Evolutionary conservation across 2,329 filamentous ascomycete genomes (phyloP).

Genomic region (Septoria linicola): DNA sequence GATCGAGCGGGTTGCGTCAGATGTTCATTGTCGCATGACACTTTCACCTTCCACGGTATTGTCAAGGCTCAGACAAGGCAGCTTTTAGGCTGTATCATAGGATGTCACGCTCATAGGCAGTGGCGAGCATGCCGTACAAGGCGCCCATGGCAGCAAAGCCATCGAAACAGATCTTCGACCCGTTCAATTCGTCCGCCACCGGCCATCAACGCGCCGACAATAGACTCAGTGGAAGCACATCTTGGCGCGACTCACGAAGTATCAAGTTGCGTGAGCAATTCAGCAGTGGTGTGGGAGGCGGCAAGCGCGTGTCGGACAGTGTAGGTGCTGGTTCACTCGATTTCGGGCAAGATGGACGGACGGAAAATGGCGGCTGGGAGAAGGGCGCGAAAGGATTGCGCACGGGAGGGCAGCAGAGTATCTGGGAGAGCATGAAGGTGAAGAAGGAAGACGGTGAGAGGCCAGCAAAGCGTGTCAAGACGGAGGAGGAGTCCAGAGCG

Average conservation of each 20-base stretch:
- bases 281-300: conserved; percentile 54
- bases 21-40: conserved; percentile 11
- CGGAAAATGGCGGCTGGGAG: conserved; percentile 55
- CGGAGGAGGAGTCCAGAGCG: conserved; percentile 5
- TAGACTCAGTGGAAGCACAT: conserved; percentile 58
- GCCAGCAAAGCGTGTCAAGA: conserved; percentile 26
- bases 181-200: conserved; percentile 93
- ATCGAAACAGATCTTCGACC: conserved; percentile 39
- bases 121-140: conserved; percentile 24
- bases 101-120: neutral
- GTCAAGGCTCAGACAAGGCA: no score
- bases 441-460: conserved; percentile 25
- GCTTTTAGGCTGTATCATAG: no score
- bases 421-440: conserved; percentile 36
- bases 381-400: conserved; percentile 50
- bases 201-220: conserved; percentile 76
- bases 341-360: conserved; percentile 51
- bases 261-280: conserved; percentile 72
- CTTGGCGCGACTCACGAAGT: conserved; percentile 70
- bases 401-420: conserved; percentile 47
- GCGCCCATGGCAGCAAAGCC: conserved; percentile 32
- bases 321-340: conserved; percentile 64
- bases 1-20: neutral
- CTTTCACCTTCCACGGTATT: no score
- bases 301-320: conserved; percentile 61